Percentiles rank a stretch among this genome's conserved stretches.
Evolutionary conservation across 495 filamentous ascomycete species (phyloP).

Genomic region (Penicillium cosmopolitanum): DNA sequence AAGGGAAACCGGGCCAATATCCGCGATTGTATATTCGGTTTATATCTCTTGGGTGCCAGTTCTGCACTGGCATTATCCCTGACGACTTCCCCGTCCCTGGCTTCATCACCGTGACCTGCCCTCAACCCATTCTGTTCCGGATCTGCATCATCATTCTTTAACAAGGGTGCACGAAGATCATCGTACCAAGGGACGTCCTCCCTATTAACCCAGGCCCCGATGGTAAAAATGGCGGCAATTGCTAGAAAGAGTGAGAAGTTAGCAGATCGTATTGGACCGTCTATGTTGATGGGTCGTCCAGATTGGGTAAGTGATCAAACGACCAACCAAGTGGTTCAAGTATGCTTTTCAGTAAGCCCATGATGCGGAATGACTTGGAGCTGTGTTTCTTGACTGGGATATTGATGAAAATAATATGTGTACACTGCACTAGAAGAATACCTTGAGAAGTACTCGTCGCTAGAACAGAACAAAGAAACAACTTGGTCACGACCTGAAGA

Average conservation of each 20-base stretch:
- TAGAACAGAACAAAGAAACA: background rate
- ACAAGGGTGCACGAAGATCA: conserved; percentile 21
- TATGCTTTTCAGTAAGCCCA: conserved; percentile 24
- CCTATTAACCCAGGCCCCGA: conserved; percentile 27
- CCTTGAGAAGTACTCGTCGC: background rate
- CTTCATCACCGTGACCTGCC: conserved; percentile 9
- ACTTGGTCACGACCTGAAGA: background rate
- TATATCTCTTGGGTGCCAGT: background rate
- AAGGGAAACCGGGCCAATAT: conserved; percentile 48
- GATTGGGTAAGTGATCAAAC: background rate
- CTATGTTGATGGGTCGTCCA: background rate
- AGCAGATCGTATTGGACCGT: background rate
- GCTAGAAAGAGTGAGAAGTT: conserved; percentile 13
- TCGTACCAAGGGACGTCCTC: conserved; percentile 8
- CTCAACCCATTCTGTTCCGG: background rate
- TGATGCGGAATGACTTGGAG: conserved; percentile 2
- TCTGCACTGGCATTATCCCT: too few species aligned
- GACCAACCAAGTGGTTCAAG: conserved; percentile 31
- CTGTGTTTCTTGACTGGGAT: background rate
- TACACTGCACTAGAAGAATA: too few species aligned
- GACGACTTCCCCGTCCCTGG: too few species aligned
- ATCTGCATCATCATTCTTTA: conserved; percentile 14
- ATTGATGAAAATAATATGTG: too few species aligned
- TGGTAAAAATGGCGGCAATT: conserved; percentile 27
- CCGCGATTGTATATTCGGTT: conserved; percentile 28